These are phyloP conservation scores for Dissoconium aciculare DNA, from an alignment of 2,329 filamentous ascomycete species.

Conservation along the genomic window DNA sequence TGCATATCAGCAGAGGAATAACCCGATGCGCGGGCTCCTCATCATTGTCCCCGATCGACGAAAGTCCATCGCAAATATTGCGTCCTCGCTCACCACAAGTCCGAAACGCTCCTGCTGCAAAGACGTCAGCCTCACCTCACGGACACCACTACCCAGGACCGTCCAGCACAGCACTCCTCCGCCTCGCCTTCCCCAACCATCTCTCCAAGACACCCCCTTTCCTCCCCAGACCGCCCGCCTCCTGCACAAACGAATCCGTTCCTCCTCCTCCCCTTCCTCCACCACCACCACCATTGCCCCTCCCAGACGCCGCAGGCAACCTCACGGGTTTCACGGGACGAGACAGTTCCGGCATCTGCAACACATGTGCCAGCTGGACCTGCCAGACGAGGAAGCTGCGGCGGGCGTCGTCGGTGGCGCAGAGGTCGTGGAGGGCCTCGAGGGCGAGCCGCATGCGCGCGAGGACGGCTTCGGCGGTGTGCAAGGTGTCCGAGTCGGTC, in stretches of 20 bases:
- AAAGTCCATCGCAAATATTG: too few species aligned
- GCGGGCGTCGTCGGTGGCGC: slow-evolving; percentile 17
- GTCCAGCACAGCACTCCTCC: too few species aligned
- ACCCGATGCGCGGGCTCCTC: too few species aligned
- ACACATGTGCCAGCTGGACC: slow-evolving; percentile 13
- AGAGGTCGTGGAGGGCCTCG: slow-evolving; percentile 16
- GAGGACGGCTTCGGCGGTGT: slow-evolving; percentile 16
- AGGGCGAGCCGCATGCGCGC: slow-evolving; percentile 19
- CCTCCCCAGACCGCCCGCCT: slow-evolving; percentile 13
- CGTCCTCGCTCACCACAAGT: too few species aligned
- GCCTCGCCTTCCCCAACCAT: slow-evolving; percentile 20
- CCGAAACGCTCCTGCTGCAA: too few species aligned
- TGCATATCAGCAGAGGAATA: too few species aligned
- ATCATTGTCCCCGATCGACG: too few species aligned
- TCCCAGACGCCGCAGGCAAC: slow-evolving; percentile 42
- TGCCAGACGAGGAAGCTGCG: slow-evolving; percentile 21
- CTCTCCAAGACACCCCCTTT: slow-evolving; percentile 23
- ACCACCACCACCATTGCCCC: background rate
- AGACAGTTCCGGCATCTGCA: slow-evolving; percentile 14
- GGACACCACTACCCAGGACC: too few species aligned
- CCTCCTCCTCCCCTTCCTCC: slow-evolving; percentile 1
- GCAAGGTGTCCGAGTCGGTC: slow-evolving; percentile 16
- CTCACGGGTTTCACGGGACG: slow-evolving; percentile 8
- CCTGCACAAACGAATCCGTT: too few species aligned
- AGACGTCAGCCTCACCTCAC: too few species aligned